Percentiles rank a stretch among this genome's conserved stretches.
phyloP scores from a whole-genome alignment of 2,329 filamentous ascomycete genomes.

The Ascochyta clinopodiicola region DNA sequence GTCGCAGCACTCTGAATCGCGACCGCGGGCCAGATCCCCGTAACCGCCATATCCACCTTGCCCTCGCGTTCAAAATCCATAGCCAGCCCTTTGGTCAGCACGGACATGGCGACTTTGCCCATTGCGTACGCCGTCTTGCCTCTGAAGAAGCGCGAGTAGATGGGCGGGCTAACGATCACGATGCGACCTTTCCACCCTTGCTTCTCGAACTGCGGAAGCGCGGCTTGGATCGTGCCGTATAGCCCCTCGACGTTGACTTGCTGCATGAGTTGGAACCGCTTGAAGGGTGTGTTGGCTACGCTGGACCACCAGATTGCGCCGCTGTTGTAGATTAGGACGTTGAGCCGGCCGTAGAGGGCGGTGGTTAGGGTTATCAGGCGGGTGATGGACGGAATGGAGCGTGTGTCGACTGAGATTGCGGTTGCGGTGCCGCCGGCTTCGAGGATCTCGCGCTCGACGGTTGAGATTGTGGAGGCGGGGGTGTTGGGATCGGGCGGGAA shows the following conservation, averaged over 20 bases:
- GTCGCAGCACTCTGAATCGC: constrained; percentile 82
- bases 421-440: constrained; percentile 68
- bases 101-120: constrained; percentile 80
- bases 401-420: constrained; percentile 73
- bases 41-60: constrained; percentile 73
- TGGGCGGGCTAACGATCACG: constrained; percentile 81
- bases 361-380: constrained; percentile 55
- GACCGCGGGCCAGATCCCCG: constrained; percentile 80
- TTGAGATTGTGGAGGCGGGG: constrained; percentile 75
- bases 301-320: constrained; percentile 87
- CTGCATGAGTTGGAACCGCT: constrained; percentile 71
- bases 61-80: constrained; percentile 79
- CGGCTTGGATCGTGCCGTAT: constrained; percentile 73
- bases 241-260: constrained; percentile 67
- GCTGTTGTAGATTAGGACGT: constrained; percentile 81
- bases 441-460: constrained; percentile 76
- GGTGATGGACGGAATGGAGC: constrained; percentile 58
- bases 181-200: constrained; percentile 65
- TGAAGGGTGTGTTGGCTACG: constrained; percentile 73
- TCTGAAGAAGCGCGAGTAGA: constrained; percentile 83
- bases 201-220: constrained; percentile 69
- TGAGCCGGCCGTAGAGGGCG: constrained; percentile 66
- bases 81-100: constrained; percentile 79
- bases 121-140: constrained; percentile 86
- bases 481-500: constrained; percentile 83